Conservation (phyloP, 2,329 filamentous ascomycete species). For the Metarhizium guizhouense region DNA sequence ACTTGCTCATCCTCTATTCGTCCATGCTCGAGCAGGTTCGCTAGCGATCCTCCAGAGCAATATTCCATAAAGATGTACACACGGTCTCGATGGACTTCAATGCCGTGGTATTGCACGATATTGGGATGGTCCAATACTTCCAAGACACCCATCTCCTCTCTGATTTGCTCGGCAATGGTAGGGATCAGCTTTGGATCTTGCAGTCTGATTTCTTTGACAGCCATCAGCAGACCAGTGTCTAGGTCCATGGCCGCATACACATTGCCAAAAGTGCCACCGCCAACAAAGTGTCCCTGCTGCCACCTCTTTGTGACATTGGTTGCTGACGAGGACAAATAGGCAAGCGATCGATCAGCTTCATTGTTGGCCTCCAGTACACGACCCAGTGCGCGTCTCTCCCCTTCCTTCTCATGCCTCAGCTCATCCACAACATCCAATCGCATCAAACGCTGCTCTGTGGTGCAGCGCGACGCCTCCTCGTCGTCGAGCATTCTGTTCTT, state of each 20-base stretch:
- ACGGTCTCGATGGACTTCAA: slow-evolving; percentile 95
- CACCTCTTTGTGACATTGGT: slow-evolving; percentile 94
- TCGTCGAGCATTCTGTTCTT: slow-evolving; percentile 68
- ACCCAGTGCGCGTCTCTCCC: slow-evolving; percentile 79
- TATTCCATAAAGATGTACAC: slow-evolving; percentile 99
- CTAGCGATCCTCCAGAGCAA: slow-evolving; percentile 89
- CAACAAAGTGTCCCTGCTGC: slow-evolving; percentile 98
- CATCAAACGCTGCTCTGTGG: slow-evolving; percentile 66
- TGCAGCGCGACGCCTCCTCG: slow-evolving; percentile 69
- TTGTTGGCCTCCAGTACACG: slow-evolving; percentile 89
- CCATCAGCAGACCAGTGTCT: slow-evolving; percentile 93
- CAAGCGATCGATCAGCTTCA: slow-evolving; percentile 90
- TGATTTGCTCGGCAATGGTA: slow-evolving; percentile 85
- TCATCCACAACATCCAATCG: slow-evolving; percentile 72
- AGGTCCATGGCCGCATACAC: slow-evolving; percentile 97
- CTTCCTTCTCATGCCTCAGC: slow-evolving; percentile 66
- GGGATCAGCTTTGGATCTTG: slow-evolving; percentile 96
- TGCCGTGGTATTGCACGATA: slow-evolving; percentile 94
- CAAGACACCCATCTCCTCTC: slow-evolving; percentile 93
- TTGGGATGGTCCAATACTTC: slow-evolving; percentile 96
- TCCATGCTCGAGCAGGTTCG: slow-evolving; percentile 83
- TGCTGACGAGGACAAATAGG: slow-evolving; percentile 85
- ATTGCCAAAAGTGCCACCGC: slow-evolving; percentile 92
- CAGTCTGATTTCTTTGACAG: slow-evolving; percentile 94
- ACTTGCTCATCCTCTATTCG: slow-evolving; percentile 97